Evolutionary conservation across 495 filamentous ascomycete genomes (phyloP).

Genomic region (Podospora conica): DNA sequence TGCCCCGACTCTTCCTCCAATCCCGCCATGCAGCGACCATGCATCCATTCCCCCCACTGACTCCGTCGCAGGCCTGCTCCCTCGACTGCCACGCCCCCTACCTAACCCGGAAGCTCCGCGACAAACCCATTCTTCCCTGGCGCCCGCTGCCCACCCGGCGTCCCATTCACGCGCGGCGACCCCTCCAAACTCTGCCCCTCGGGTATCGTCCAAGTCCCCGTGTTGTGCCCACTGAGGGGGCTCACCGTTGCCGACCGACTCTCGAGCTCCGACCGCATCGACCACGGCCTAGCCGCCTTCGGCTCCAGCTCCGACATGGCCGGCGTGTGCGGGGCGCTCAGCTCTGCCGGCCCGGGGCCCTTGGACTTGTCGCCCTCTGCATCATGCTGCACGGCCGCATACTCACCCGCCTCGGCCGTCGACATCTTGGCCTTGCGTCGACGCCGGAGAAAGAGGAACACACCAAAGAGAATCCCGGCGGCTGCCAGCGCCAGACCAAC

Average conservation of each 20-base stretch:
- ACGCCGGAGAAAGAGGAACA: neutral
- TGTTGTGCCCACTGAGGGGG: neutral
- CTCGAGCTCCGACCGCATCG: neutral
- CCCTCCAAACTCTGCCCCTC: neutral
- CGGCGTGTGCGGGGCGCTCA: neutral
- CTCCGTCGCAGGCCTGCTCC: too few species aligned
- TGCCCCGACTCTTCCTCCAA: too few species aligned
- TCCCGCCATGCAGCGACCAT: neutral
- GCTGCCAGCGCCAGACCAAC: neutral
- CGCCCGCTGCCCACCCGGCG: neutral
- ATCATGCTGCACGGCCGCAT: neutral
- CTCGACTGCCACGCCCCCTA: too few species aligned
- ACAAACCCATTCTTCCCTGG: neutral
- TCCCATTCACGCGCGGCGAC: neutral
- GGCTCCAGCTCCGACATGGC: slow-evolving; percentile 1
- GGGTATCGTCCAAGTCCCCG: neutral
- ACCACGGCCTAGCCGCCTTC: neutral
- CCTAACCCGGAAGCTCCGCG: neutral
- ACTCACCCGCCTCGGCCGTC: neutral
- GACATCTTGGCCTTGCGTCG: neutral
- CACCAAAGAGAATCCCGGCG: neutral
- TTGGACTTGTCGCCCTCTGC: neutral
- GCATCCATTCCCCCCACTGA: neutral
- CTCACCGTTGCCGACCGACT: neutral
- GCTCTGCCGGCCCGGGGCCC: neutral